Evolutionary conservation across 768 basidiomycete species (phyloP), one percentile per base, ranked within the genome.

Genomic region (Lentinula raphanica): DNA sequence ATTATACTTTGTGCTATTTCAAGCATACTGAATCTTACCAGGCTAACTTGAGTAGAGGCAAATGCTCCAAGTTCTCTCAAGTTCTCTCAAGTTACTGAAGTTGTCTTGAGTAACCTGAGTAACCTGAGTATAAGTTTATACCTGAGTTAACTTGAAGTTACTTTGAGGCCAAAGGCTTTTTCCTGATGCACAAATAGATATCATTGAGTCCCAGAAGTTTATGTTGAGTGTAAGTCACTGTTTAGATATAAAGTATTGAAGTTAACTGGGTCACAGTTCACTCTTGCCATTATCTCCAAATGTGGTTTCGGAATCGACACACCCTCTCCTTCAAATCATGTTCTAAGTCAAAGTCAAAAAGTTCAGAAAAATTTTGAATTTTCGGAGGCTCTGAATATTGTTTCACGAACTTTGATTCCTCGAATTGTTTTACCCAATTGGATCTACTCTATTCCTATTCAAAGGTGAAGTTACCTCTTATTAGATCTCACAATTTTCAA

Each of bases 241-340:
- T 46, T 46, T 46, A 46, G 12, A 19, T 46, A n/a, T n/a, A n/a
- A n/a, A n/a, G n/a, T n/a, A n/a, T n/a, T n/a, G n/a, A n/a, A n/a
- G n/a, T n/a, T n/a, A n/a, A n/a, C n/a, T n/a, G n/a, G n/a, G n/a
- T n/a, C n/a, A n/a, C n/a, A 65, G 66, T 49, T 66, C n/a, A 64
- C 67, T 1, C 62, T 69, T 13, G 56, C 62, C 25, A 60, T 66
- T 38, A 61, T 69, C 12, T 60, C 62, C 21, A 61, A 60, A 15
- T 68, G 67, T 55, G 66, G 60, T 25, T 69, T 68, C 49, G 67
- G 67, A 21, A 62, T 69, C n/a, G 59, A 57, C 7, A 54, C 65
- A 21, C 49, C 35, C 35, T 36, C 35, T 11, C 4, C 9, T 6
- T 15, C 17, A 15, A 7, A 36, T 36, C 61, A 12, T 67, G 67